Percentiles rank a stretch among this genome's conserved stretches.
These are phyloP conservation scores for Gossypium bickii DNA, from an alignment of 345 rosid genomes.

Conservation along the genomic window DNA sequence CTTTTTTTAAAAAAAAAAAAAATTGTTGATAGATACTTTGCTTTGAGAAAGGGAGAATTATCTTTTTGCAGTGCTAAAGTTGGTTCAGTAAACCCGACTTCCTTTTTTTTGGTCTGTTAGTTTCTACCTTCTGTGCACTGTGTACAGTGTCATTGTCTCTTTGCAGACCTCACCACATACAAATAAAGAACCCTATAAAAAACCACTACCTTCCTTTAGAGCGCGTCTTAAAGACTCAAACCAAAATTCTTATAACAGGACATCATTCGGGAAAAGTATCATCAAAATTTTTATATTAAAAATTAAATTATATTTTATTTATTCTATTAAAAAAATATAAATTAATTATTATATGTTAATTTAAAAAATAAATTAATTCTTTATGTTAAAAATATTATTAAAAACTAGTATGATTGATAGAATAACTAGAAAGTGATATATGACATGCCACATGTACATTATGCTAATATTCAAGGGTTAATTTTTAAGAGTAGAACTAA, in stretches of 20 bases:
- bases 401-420: no score
- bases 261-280: no score
- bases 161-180: background rate
- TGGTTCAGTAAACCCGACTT: slow-evolving; percentile 11
- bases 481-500: no score
- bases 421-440: no score
- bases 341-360: no score
- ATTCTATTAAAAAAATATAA: no score
- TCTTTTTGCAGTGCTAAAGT: slow-evolving; percentile 9
- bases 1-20: no score
- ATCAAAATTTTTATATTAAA: no score
- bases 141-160: background rate
- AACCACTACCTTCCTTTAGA: background rate
- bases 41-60: background rate
- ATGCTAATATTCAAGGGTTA: no score
- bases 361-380: no score
- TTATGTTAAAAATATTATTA: no score
- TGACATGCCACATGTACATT: fast-evolving
- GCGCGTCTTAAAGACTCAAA: background rate
- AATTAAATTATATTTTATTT: no score
- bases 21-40: background rate
- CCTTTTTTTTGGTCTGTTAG: background rate
- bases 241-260: background rate
- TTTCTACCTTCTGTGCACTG: slow-evolving; percentile 1
- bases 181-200: background rate